Percentiles rank a stretch among this genome's conserved stretches.
phyloP scores from a whole-genome alignment of 768 basidiomycete species.

The Rhodotorula babjevae region DNA sequence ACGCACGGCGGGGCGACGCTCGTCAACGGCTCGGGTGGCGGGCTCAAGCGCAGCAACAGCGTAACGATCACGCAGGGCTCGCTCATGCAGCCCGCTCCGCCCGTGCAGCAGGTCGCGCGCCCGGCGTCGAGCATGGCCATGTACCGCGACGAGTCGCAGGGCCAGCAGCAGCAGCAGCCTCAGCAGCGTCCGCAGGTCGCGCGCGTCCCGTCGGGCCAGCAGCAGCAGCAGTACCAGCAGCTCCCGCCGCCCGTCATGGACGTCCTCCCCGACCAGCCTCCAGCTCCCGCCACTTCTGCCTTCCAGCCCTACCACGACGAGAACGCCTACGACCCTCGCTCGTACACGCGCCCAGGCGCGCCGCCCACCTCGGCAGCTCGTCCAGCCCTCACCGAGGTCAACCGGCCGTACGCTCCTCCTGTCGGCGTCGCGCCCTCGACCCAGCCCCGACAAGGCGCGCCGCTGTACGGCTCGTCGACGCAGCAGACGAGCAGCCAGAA shows the following conservation, averaged over 20 bases:
- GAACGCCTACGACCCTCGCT: slow-evolving; percentile 21
- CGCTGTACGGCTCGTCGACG: not conserved
- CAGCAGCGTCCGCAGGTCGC: not conserved
- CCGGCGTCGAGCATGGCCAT: slow-evolving; percentile 9
- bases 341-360: not conserved
- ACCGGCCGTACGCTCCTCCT: slow-evolving; percentile 8
- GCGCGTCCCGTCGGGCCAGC: not conserved
- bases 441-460: not conserved
- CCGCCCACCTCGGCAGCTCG: slow-evolving; percentile 1
- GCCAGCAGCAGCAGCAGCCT: not conserved
- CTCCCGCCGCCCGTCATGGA: not conserved
- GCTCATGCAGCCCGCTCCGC: not conserved
- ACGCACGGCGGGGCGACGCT: slow-evolving; percentile 15
- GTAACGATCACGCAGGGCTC: slow-evolving; percentile 19
- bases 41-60: slow-evolving; percentile 26
- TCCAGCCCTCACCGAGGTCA: slow-evolving; percentile 24
- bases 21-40: slow-evolving; percentile 4
- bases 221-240: not conserved
- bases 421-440: not conserved
- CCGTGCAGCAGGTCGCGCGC: not conserved
- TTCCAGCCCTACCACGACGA: slow-evolving; percentile 29
- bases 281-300: not conserved
- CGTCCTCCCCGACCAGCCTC: not conserved
- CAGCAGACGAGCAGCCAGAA: not conserved
- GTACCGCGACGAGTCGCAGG: slow-evolving; percentile 15